Evolutionary conservation across 2,329 filamentous ascomycete species (phyloP).

Genomic region (Venturiaceae sp.): DNA sequence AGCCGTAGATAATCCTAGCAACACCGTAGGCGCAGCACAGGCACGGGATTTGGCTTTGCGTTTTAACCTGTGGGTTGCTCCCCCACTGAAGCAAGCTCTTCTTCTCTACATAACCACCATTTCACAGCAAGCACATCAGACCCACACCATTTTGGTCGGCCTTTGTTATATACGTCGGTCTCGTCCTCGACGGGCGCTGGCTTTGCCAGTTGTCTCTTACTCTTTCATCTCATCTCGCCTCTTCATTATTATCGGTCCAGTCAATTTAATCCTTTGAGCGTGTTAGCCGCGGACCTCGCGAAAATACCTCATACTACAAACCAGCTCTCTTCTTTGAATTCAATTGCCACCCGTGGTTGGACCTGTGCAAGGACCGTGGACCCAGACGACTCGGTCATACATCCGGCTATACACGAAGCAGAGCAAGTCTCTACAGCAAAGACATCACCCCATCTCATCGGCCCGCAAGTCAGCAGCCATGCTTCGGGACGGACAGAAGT

Average conservation of each 20-base stretch:
- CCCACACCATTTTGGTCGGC: background rate
- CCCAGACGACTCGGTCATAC: background rate
- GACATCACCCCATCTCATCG: background rate
- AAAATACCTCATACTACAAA: background rate
- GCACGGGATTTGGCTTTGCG: background rate
- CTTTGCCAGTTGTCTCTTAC: background rate
- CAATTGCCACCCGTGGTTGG: background rate
- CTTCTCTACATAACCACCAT: background rate
- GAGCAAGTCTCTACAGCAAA: background rate
- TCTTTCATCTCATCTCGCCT: background rate
- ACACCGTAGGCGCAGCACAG: too few species aligned
- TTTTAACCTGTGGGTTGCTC: background rate
- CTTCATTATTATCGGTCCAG: background rate
- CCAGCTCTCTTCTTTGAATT: background rate
- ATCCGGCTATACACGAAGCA: background rate
- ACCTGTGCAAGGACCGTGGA: background rate
- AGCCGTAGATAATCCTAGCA: background rate
- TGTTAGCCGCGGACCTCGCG: background rate
- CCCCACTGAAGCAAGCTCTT: background rate
- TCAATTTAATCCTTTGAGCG: background rate
- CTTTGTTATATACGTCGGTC: background rate
- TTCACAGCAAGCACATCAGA: background rate
- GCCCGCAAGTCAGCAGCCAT: conserved; percentile 9
- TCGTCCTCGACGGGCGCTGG: background rate
- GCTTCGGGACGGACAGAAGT: conserved; percentile 77